These are phyloP conservation scores for Plasmodium chabaudi DNA, from an alignment of 169 alveolate species.

Conservation along the genomic window DNA sequence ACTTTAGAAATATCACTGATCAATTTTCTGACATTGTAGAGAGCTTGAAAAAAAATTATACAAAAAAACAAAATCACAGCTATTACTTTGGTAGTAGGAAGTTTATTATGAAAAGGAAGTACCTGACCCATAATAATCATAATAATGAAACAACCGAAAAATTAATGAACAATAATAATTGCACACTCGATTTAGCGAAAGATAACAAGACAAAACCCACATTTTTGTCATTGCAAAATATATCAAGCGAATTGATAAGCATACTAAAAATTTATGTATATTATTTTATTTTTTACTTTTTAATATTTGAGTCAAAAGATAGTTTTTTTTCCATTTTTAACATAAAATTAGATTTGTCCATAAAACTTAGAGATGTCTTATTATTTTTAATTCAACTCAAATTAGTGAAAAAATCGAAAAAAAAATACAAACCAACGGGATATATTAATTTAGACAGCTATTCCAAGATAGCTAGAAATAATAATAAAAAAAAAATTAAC, in stretches of 20 bases:
- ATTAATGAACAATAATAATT: neutral
- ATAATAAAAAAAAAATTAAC: conserved; percentile 1
- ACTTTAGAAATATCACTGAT: neutral
- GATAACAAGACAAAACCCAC: neutral
- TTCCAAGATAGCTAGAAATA: neutral
- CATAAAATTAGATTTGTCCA: conserved; percentile 43
- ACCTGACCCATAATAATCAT: neutral
- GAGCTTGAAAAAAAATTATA: neutral
- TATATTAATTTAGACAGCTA: conserved; percentile 12
- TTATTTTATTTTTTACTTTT: conserved; percentile 60
- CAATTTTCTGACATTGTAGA: conserved; percentile 7
- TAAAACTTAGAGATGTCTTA: conserved; percentile 37
- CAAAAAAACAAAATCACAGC: neutral
- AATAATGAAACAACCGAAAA: neutral
- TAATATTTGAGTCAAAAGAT: conserved; percentile 40
- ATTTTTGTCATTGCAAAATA: neutral
- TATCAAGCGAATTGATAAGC: conserved; percentile 8
- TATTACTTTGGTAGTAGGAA: neutral
- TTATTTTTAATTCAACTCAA: conserved; percentile 17
- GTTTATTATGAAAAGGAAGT: neutral
- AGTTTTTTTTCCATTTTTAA: conserved; percentile 30
- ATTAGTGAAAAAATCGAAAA: conserved; percentile 14
- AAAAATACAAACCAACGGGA: neutral
- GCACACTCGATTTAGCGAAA: neutral
- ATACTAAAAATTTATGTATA: conserved; percentile 40